phyloP scores from a whole-genome alignment of 2,329 filamentous ascomycete species.

The Pseudophaeomoniella oleicola region DNA sequence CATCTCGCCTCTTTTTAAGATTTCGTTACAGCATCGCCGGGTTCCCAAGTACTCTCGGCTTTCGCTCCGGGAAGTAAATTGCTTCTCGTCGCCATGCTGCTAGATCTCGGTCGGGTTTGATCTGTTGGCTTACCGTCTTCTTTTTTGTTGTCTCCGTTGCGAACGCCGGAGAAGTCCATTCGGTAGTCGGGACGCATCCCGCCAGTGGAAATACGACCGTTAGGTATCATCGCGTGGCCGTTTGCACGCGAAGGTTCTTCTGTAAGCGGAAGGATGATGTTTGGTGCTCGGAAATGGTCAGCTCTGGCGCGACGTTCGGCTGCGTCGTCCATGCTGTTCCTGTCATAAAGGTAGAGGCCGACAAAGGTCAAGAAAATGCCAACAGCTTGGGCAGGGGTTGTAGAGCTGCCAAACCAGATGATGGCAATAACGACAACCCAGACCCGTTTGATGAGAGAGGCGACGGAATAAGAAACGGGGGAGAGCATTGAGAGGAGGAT shows the following conservation, averaged over 20 bases:
- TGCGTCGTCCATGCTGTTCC: constrained; percentile 75
- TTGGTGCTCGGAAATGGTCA: constrained; percentile 46
- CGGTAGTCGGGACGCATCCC: constrained; percentile 9
- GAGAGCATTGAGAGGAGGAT: constrained; percentile 83
- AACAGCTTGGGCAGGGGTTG: constrained; percentile 65
- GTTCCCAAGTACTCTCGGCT: constrained; percentile 71
- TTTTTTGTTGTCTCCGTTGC: constrained; percentile 30
- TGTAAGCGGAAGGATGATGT: constrained; percentile 52
- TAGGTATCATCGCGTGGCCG: constrained; percentile 10
- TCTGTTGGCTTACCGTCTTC: constrained; percentile 24
- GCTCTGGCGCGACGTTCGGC: constrained; percentile 63
- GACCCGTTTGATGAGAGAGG: constrained; percentile 89
- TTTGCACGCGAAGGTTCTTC: constrained; percentile 23
- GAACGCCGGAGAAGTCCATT: constrained; percentile 17
- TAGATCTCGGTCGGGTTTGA: too few species aligned
- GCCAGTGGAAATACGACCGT: constrained; percentile 18
- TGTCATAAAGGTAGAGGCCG: constrained; percentile 89
- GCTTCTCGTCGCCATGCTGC: constrained; percentile 43
- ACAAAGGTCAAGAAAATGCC: constrained; percentile 83
- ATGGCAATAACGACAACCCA: constrained; percentile 94
- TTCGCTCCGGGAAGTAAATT: constrained; percentile 59
- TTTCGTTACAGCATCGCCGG: constrained; percentile 23
- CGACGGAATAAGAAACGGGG: constrained; percentile 93
- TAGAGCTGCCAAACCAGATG: constrained; percentile 87
- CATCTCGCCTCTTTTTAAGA: constrained; percentile 6